These are phyloP conservation scores for Candida andamanensis DNA, from an alignment of 805 yeast genomes.

Conservation along the genomic window DNA sequence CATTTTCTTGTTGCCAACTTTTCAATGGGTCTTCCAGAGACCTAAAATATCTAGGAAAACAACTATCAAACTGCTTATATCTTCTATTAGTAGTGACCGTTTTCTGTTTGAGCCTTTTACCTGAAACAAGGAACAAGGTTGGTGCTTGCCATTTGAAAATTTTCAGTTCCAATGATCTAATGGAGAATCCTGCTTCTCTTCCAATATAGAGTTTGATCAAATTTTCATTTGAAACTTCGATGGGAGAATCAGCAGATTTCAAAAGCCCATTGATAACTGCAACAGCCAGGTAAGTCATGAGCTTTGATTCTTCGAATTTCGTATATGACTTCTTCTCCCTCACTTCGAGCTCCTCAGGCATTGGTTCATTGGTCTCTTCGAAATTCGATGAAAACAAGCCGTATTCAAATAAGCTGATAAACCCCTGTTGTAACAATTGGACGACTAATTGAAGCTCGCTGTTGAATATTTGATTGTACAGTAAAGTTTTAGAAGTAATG, in stretches of 20 bases:
- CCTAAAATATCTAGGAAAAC: slow-evolving; percentile 37
- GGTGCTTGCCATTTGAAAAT: slow-evolving; percentile 91
- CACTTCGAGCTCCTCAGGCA: slow-evolving; percentile 1
- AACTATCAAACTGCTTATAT: slow-evolving; percentile 46
- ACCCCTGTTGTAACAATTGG: slow-evolving; percentile 12
- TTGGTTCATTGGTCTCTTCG: slow-evolving; percentile 2
- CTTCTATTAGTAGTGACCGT: slow-evolving; percentile 38
- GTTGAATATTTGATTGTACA: slow-evolving; percentile 14
- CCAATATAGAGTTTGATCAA: slow-evolving; percentile 66
- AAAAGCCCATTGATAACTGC: slow-evolving; percentile 35
- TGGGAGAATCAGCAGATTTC: slow-evolving; percentile 16
- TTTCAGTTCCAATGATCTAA: slow-evolving; percentile 78
- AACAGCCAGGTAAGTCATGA: slow-evolving; percentile 37
- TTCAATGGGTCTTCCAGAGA: slow-evolving; percentile 18
- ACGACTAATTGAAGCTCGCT: slow-evolving; percentile 1
- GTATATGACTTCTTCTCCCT: neutral
- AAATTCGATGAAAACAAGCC: slow-evolving; percentile 25
- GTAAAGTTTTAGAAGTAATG: slow-evolving; percentile 7
- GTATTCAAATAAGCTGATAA: slow-evolving; percentile 18
- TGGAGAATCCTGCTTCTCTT: slow-evolving; percentile 76
- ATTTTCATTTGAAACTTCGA: slow-evolving; percentile 40
- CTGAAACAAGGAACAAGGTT: slow-evolving; percentile 64
- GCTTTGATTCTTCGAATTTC: slow-evolving; percentile 24
- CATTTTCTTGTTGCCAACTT: slow-evolving; percentile 36
- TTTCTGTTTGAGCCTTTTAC: slow-evolving; percentile 43